Conservation (phyloP, 257 asterid species). For the Solanum medicagineum region DNA sequence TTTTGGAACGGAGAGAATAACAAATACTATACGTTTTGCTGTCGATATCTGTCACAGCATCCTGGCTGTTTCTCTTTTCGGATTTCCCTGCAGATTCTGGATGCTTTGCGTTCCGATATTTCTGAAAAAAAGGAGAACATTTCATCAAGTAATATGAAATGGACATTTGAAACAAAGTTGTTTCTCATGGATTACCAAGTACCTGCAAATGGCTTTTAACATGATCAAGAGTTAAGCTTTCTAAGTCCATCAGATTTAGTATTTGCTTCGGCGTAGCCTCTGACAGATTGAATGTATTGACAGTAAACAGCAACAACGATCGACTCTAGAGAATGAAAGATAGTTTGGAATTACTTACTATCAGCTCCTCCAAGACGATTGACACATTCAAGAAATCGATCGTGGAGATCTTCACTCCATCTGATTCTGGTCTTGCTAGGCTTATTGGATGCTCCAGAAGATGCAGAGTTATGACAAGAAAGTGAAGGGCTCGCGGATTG, state of each 20-base stretch:
- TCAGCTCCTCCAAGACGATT: slow-evolving; percentile 81
- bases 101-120: slow-evolving; percentile 66
- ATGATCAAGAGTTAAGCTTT: slow-evolving; percentile 80
- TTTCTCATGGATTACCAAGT: not conserved
- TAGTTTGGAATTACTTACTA: slow-evolving; percentile 37
- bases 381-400: slow-evolving; percentile 69
- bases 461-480: slow-evolving; percentile 11
- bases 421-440: slow-evolving; percentile 57
- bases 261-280: slow-evolving; percentile 96
- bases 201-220: slow-evolving; percentile 98
- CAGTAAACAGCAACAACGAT: not conserved
- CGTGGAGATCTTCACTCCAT: slow-evolving; percentile 91
- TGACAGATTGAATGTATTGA: slow-evolving; percentile 7
- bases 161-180: not conserved
- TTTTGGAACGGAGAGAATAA: not conserved
- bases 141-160: not conserved
- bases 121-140: slow-evolving; percentile 16
- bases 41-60: slow-evolving; percentile 25
- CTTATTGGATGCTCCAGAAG: slow-evolving; percentile 14
- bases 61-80: slow-evolving; percentile 25
- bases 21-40: slow-evolving; percentile 24
- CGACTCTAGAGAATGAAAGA: not conserved
- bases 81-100: slow-evolving; percentile 48
- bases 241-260: slow-evolving; percentile 72
- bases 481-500: slow-evolving; percentile 13